Conservation (phyloP, 75 land plant species). For the Adiantum capillusveneris region DNA sequence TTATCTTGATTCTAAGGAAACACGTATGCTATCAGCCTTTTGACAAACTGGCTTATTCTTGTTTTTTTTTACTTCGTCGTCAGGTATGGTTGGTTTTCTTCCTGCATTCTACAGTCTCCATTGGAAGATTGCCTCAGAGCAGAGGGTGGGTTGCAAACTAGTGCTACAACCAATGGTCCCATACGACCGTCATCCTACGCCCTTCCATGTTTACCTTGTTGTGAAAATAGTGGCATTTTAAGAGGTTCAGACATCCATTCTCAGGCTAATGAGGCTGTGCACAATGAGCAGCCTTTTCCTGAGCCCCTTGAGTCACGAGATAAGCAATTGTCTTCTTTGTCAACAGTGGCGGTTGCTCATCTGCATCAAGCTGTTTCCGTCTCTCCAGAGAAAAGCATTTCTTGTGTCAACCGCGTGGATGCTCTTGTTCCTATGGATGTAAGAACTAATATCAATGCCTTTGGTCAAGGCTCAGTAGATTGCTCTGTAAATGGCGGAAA, state of each 20-base stretch:
- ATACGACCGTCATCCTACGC: too few relatives aligned
- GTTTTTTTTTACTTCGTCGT: conserved; percentile 3
- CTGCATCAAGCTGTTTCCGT: too few relatives aligned
- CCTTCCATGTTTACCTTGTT: conserved; percentile 6
- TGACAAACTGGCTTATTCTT: background rate
- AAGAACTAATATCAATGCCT: background rate
- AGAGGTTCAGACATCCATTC: background rate
- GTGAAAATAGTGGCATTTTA: background rate
- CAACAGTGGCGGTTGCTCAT: too few relatives aligned
- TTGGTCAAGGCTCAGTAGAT: background rate
- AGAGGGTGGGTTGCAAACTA: too few relatives aligned
- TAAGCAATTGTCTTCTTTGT: background rate
- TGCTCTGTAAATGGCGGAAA: background rate
- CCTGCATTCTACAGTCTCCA: conserved; percentile 5
- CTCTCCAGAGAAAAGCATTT: too few relatives aligned
- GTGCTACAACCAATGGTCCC: too few relatives aligned
- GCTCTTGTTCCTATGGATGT: background rate
- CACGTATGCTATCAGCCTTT: background rate
- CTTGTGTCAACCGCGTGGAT: background rate
- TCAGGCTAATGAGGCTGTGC: too few relatives aligned
- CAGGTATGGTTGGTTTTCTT: conserved; percentile 52
- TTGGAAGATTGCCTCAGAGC: conserved; percentile 8
- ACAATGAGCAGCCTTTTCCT: too few relatives aligned
- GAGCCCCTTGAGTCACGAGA: background rate
- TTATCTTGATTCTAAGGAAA: background rate